Evolutionary conservation across 129 eudicot genomes (phyloP), one percentile per base, ranked within the genome.

Genomic region (Glebionis coronaria): DNA sequence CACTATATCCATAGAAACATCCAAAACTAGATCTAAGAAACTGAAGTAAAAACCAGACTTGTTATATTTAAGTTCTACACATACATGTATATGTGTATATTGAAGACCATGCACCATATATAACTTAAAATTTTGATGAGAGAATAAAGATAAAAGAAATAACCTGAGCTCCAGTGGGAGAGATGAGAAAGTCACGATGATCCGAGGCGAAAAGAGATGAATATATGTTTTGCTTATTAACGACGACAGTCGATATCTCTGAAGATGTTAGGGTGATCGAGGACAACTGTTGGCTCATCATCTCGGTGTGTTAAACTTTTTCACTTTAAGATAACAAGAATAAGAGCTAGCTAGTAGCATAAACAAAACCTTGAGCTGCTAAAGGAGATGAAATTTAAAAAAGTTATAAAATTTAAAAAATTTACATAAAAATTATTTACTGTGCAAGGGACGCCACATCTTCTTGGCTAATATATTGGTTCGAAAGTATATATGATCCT

Each of bases 91-190:
- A n/a, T n/a, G n/a, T n/a, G n/a, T n/a, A n/a, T n/a, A n/a, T n/a
- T n/a, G n/a, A 44, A 61, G 12, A 3, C 4, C 72, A 73, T 73
- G 78, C 72, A 65, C 13, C 51, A n/a, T n/a, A n/a, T n/a, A 46
- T 18, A 21, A 47, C 14, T 11, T 47, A 47, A 20, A 53, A 18
- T 45, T 10, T 40, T 25, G 57, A n/a, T n/a, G n/a, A 46, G 70
- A 49, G 47, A 61, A 56, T 15, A 58, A 12, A 73, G 44, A 46
- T 67, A 23, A n/a, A n/a, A n/a, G n/a, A 16, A 13, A 31, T 13
- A 20, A 84, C 95, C 91, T 78, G 82, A 75, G 84, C 69, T 74
- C 83, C 88, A 68, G 83, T 69, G 38, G 91, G 82, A 59, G 95
- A 75, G 49, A 88, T 75, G 38, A 88, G 82, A 62, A 80, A 88